These are phyloP conservation scores for Fusarium vanettenii DNA, from an alignment of 2,329 filamentous ascomycete genomes.

Conservation along the genomic window DNA sequence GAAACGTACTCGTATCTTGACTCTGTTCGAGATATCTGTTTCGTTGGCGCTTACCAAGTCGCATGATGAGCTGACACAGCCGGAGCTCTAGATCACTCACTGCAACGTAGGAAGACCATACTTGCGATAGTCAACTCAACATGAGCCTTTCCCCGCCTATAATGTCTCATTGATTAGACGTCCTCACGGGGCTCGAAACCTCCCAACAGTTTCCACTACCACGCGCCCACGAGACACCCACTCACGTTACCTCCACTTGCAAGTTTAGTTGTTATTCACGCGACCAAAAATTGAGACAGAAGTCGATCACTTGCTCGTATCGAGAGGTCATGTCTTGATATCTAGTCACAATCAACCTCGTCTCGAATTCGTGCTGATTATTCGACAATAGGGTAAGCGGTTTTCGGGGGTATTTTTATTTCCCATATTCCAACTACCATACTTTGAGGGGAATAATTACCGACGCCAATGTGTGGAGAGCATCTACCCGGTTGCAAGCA, in stretches of 20 bases:
- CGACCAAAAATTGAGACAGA: slow-evolving; percentile 4
- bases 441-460: slow-evolving; percentile 28
- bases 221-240: neutral
- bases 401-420: slow-evolving; percentile 6
- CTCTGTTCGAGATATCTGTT: neutral
- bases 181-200: neutral
- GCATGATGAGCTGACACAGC: neutral
- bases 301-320: neutral
- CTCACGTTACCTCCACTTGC: neutral
- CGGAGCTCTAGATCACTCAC: neutral
- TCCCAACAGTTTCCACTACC: neutral
- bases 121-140: neutral
- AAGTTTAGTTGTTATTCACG: neutral
- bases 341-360: neutral
- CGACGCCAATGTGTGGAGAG: slow-evolving; percentile 20
- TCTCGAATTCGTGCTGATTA: neutral
- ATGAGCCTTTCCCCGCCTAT: neutral
- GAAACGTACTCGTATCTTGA: neutral
- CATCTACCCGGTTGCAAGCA: slow-evolving; percentile 11
- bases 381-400: neutral
- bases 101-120: neutral
- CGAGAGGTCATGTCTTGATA: neutral
- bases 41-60: neutral
- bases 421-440: slow-evolving; percentile 18
- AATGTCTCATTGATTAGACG: neutral